These are phyloP conservation scores for Artemisia tridentata DNA, from an alignment of 129 eudicot species.

Conservation along the genomic window DNA sequence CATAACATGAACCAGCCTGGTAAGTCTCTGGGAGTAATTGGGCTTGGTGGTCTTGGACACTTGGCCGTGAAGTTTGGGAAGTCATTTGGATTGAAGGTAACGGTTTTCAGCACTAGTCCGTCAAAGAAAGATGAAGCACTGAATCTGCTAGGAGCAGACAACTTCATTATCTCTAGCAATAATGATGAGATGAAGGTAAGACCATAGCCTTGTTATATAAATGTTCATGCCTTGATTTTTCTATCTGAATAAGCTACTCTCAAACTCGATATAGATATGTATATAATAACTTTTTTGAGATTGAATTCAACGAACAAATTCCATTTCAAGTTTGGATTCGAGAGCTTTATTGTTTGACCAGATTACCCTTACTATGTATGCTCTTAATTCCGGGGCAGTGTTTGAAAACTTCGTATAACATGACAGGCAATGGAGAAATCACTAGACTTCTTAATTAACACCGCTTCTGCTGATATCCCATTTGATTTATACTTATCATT, in stretches of 20 bases:
- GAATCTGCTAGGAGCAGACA: constrained; percentile 68
- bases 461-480: constrained; percentile 78
- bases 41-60: constrained; percentile 97
- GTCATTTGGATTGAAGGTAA: constrained; percentile 85
- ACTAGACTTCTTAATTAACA: constrained; percentile 70
- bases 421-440: constrained; percentile 38
- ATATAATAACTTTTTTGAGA: background rate
- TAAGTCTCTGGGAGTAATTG: constrained; percentile 81
- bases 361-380: background rate
- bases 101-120: constrained; percentile 80
- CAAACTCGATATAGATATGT: background rate
- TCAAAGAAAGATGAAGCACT: constrained; percentile 85
- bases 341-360: background rate
- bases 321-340: background rate
- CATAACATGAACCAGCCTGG: constrained; percentile 90
- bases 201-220: too few species aligned
- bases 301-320: background rate
- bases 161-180: constrained; percentile 64
- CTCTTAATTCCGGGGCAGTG: background rate
- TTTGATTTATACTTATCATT: constrained; percentile 65
- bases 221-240: too few species aligned
- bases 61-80: constrained; percentile 91
- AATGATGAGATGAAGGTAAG: constrained; percentile 65
- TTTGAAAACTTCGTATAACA: background rate
- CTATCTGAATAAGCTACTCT: background rate